Evolutionary conservation across 2,329 filamentous ascomycete species (phyloP).

Genomic region (Chaetomium olivaceum): DNA sequence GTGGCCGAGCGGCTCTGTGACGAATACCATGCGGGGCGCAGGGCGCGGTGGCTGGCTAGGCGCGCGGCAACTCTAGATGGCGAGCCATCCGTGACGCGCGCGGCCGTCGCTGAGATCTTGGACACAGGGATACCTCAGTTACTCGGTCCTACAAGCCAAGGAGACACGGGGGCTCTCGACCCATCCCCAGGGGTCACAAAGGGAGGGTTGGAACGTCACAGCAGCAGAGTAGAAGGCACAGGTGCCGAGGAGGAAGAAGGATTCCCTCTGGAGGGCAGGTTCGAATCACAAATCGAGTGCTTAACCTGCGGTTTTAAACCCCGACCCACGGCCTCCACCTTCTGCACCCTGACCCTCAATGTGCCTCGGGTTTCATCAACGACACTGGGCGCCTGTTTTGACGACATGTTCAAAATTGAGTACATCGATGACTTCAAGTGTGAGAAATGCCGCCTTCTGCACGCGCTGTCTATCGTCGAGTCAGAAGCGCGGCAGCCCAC

Average conservation of each 20-base stretch:
- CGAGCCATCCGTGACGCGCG: not conserved
- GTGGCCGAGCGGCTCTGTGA: conserved; percentile 90
- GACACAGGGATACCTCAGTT: not conserved
- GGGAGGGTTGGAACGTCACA: conserved; percentile 12
- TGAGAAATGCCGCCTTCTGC: conserved; percentile 84
- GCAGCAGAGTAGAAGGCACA: conserved; percentile 27
- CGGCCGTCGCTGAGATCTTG: not conserved
- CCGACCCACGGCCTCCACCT: conserved; percentile 77
- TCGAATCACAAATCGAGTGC: conserved; percentile 95
- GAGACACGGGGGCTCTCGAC: not conserved
- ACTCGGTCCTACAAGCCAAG: not conserved
- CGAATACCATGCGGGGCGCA: conserved; percentile 84
- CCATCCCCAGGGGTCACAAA: conserved; percentile 1
- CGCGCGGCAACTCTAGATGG: conserved; percentile 34
- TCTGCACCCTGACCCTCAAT: conserved; percentile 88
- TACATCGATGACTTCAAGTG: conserved; percentile 97
- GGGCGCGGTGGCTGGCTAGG: conserved; percentile 64
- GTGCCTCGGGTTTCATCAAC: conserved; percentile 83
- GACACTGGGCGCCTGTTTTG: conserved; percentile 83
- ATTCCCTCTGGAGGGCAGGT: conserved; percentile 88
- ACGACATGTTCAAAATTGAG: conserved; percentile 91
- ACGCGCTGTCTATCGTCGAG: conserved; percentile 68
- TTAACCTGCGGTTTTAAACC: conserved; percentile 87
- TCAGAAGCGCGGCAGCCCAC: conserved; percentile 58
- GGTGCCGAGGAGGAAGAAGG: conserved; percentile 60